Evolutionary conservation across 306 rosid genomes (phyloP).

Genomic region (Quercus ilex): DNA sequence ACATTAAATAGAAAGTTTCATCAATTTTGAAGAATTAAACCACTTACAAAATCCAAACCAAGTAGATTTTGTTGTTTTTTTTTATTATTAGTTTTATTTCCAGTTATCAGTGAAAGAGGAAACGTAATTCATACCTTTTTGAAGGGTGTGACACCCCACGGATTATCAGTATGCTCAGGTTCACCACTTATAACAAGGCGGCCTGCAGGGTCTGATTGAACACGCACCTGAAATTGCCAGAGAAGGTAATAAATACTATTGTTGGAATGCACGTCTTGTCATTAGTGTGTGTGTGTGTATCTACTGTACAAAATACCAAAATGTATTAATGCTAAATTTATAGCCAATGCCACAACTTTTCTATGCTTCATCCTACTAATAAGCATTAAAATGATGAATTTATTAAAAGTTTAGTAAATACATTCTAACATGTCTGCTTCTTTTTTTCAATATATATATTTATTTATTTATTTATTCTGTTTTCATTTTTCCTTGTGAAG

Average conservation of each 20-base stretch:
- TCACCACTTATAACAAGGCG: slow-evolving; percentile 94
- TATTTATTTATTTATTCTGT: too few relatives aligned
- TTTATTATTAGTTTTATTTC: neutral
- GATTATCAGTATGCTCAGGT: slow-evolving; percentile 87
- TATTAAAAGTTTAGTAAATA: neutral
- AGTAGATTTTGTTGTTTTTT: neutral
- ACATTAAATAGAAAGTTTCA: neutral
- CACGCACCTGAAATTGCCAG: slow-evolving; percentile 65
- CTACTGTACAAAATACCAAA: neutral
- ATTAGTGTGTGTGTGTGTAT: neutral
- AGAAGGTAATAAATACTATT: neutral
- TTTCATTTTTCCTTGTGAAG: neutral
- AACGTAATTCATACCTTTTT: slow-evolving; percentile 54
- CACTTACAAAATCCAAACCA: neutral
- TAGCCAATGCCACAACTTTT: neutral
- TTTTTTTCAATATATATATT: neutral
- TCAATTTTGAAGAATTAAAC: too few relatives aligned
- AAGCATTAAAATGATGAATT: neutral
- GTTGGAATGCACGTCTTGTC: neutral
- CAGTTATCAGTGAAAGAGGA: neutral
- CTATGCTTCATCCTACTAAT: neutral
- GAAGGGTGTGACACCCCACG: slow-evolving; percentile 99
- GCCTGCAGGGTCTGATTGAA: slow-evolving; percentile 96
- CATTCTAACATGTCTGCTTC: neutral
- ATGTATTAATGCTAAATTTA: neutral